Evolutionary conservation across 2,329 filamentous ascomycete species (phyloP), one percentile per base, ranked within the genome.

Genomic region (Fusarium paranaense): DNA sequence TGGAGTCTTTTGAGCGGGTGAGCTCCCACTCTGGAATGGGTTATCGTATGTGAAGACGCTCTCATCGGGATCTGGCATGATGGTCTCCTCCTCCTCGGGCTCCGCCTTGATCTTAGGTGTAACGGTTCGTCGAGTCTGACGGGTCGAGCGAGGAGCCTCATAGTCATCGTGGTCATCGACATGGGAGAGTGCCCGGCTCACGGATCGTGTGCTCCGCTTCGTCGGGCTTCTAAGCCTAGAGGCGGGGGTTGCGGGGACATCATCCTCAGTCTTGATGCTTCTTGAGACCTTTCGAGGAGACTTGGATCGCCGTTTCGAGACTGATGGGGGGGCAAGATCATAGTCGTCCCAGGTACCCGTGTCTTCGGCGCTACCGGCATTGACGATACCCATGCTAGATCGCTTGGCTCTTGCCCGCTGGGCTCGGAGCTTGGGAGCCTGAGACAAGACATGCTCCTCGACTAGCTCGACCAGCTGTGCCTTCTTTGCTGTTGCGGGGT

Each of bases 401-500:
- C 96, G 91, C 85, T 95, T 95, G 16, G 95, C 95, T 67, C 91
- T 90, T 47, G 93, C 92, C 77, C 93, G 91, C 62, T 93, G 91
- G 14, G 90, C 89, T 35, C 97, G 87, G 27, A 98, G 89, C 82
- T 93, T 94, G 75, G 90, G 90, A 2, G 94, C 92, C 78, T 96
- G 92, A 0, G 96, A 93, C 6, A 94, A 85, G 32, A 99, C 89
- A 72, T 97, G 87, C 35, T 93, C 87, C 80, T 93, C 91, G 83
- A 99, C 95, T 56, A 98, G 90, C 9, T 93, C 91, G 69, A 99
- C 88, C 25, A 99, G 90, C 80, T 97, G 93, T 0, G 91, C 86
- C 86, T 99, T 99, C 86, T 98, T 99, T 14, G 97, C 95, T 6
- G 92, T 95, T 0, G 94, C 92, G 6, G 95, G 93, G 81, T 98